Evolutionary conservation across 257 asterid species (phyloP), one percentile per base, ranked within the genome.

Genomic region (Penstemon eatonii): DNA sequence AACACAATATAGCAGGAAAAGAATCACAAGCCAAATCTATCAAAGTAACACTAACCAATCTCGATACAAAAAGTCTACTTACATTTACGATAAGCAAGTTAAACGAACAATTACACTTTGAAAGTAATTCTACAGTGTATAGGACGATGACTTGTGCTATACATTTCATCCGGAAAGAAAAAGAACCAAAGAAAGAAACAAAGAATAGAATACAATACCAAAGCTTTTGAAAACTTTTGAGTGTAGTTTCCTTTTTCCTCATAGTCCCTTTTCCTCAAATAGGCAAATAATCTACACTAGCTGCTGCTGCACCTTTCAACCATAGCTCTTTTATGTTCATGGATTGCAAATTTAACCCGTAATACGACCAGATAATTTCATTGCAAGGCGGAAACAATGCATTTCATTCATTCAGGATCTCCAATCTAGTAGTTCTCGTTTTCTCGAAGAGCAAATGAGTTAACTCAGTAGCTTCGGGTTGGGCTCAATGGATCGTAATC

Each of bases 401-500:
- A 52, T 56, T 47, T 53, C 50, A 60, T 39, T 53, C 40, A n/a
- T 50, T 56, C 8, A 38, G 63, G 60, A 57, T 41, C 45, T 69
- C 65, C 13, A 47, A 55, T 71, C 6, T 57, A 67, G 70, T 62
- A 47, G 19, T 47, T 69, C 66, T 69, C 56, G 3, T 7, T 57
- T 60, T 12, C 56, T 58, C 54, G 39, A 25, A 57, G 44, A 56
- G 12, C 68, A 57, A 44, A 7, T 40, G 67, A 57, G 50, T 12
- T 63, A 13, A 13, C 37, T 60, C 52, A 65, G 60, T n/a, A 82
- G 80, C 99, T 89, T 77, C 77, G 81, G 73, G 89, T 79, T 68
- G 74, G 86, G 80, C 80, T 81, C 79, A 86, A 55, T 4, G 97
- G 96, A 62, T 94, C 99, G 43, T 50, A 39, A 25, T 50, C 60